Base-by-base conservation (phyloP, 2,329 filamentous ascomycete genomes). In the Claviceps digitariae region DNA sequence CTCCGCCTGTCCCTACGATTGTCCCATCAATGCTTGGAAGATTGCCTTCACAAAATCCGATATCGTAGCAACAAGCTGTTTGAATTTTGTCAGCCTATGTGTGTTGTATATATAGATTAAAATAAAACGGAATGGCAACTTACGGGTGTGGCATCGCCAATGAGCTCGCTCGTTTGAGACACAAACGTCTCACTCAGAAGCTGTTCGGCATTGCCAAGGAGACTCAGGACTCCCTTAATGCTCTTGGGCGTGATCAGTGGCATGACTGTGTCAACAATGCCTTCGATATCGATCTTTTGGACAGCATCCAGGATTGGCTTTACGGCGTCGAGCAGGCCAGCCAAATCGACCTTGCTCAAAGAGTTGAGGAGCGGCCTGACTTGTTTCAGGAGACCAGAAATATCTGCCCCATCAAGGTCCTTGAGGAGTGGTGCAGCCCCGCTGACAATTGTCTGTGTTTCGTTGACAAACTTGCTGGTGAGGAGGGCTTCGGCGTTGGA, bases 141-240 rank as follows among this genome's bases (percentile, higher is more conserved):
- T 68, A 70, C 67, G 51, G 68, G 69, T 57, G 69, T 70, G 3
- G 69, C 69, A 54, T 72, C 69, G 27, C 65, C 67, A 58, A 73
- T 73, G 36, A 74, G 59, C 53, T 73, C 71, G 2, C 64, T 64
- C 40, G 70, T 71, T 56, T 74, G 69, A 21, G 65, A 62, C 7
- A 74, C 68, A 57, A 74, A 74, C 1, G 64, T 62, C 29, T 64
- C 57, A 4, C 64, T 68, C 7, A 74, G 57, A 15, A 74, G 59
- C 25, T 59, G 55, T 52, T 69, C 66, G 0, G 70, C 71, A 34
- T 74, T 72, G 27, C 60, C 62, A 5, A 73, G 56, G 4, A 73
- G 60, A 4, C 46, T 59, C 20, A 71, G 52, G 17, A 74, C 58
- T 29, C 64, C 65, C 58, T 67, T 67, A 31, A 72, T 60, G 2